A percentile compares a stretch with the other conserved stretches of the same genome.
These are phyloP conservation scores for Phaeosphaeria sp. DNA, from an alignment of 2,329 filamentous ascomycete genomes.

Conservation along the genomic window DNA sequence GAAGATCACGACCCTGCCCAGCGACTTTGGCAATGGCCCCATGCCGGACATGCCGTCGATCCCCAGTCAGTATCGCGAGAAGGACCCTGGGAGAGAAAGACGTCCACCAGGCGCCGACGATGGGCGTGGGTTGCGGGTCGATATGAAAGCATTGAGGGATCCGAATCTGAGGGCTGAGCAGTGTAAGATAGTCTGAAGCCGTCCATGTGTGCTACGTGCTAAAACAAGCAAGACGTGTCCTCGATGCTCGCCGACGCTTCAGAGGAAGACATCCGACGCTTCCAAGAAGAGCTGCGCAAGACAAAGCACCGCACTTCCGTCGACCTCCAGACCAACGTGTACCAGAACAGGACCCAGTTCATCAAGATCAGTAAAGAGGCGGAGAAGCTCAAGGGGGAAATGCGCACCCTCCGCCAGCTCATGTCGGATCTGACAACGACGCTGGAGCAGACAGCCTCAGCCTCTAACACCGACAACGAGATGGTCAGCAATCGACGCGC, in stretches of 20 bases:
- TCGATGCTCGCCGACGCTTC: constrained; percentile 81
- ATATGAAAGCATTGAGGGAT: constrained; percentile 79
- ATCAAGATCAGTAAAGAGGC: constrained; percentile 99
- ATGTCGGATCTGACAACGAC: constrained; percentile 83
- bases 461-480: constrained; percentile 46
- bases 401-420: constrained; percentile 86
- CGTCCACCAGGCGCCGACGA: constrained; percentile 57
- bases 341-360: constrained; percentile 96
- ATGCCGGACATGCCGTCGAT: constrained; percentile 68
- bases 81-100: constrained; percentile 52
- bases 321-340: constrained; percentile 92
- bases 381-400: constrained; percentile 95
- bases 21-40: constrained; percentile 72
- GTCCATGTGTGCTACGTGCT: constrained; percentile 6
- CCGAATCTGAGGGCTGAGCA: constrained; percentile 80
- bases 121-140: constrained; percentile 69
- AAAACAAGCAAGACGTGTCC: constrained; percentile 62
- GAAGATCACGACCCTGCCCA: constrained; percentile 79
- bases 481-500: constrained; percentile 56
- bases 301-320: constrained; percentile 79
- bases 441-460: constrained; percentile 55
- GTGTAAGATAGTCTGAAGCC: constrained; percentile 60
- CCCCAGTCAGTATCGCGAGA: constrained; percentile 65
- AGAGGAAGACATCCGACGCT: constrained; percentile 85
- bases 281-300: constrained; percentile 76